A percentile compares a stretch with the other conserved stretches of the same genome.
phyloP scores from a whole-genome alignment of 1,139 yeast species.

The Nematodospora anomalae region DNA sequence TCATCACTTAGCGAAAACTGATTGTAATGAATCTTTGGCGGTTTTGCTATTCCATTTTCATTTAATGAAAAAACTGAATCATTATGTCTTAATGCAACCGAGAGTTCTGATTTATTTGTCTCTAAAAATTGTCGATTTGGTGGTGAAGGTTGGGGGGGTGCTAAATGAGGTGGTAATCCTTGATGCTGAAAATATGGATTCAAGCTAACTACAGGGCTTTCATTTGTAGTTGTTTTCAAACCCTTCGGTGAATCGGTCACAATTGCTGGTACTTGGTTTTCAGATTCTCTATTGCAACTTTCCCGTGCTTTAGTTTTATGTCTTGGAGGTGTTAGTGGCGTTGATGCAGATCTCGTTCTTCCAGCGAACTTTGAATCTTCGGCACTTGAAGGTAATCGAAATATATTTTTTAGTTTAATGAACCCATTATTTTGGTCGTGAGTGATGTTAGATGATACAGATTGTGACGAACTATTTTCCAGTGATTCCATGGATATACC shows the following conservation, averaged over 20 bases:
- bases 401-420: slow-evolving; percentile 13
- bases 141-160: slow-evolving; percentile 7
- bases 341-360: slow-evolving; percentile 7
- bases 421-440: slow-evolving; percentile 8
- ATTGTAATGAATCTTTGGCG: slow-evolving; percentile 22
- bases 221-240: slow-evolving; percentile 6
- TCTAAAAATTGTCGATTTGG: slow-evolving; percentile 5
- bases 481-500: not conserved
- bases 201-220: slow-evolving; percentile 37
- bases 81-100: slow-evolving; percentile 43
- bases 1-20: slow-evolving; percentile 14
- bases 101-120: slow-evolving; percentile 20
- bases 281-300: not conserved
- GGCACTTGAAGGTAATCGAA: slow-evolving; percentile 13
- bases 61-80: slow-evolving; percentile 40
- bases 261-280: not conserved
- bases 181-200: slow-evolving; percentile 55
- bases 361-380: slow-evolving; percentile 5
- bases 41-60: slow-evolving; percentile 28
- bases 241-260: not conserved
- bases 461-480: slow-evolving; percentile 9
- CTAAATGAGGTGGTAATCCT: slow-evolving; percentile 54
- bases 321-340: slow-evolving; percentile 7
- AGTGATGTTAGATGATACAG: slow-evolving; percentile 12
- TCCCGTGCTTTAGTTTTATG: slow-evolving; percentile 1